Evolutionary conservation across 495 filamentous ascomycete genomes (phyloP).

Genomic region (Neurospora sublineolata): DNA sequence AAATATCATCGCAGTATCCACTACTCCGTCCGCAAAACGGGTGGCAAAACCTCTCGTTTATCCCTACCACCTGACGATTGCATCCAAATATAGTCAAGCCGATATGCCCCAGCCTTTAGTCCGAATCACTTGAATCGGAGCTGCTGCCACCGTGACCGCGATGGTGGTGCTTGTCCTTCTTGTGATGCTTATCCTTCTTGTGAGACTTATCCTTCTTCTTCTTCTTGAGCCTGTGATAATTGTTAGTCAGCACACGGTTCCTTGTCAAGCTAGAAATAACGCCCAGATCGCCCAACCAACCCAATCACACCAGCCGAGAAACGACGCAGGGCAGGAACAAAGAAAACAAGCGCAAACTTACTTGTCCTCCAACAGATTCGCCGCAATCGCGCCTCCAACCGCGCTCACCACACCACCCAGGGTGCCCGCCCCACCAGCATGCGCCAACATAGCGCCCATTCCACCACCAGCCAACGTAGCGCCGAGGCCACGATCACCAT

Average conservation of each 20-base stretch:
- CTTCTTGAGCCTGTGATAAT: background rate
- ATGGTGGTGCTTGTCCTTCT: background rate
- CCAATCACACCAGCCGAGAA: background rate
- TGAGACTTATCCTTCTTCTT: background rate
- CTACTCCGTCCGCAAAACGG: background rate
- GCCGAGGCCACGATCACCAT: background rate
- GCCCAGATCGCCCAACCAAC: background rate
- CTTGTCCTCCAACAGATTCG: background rate
- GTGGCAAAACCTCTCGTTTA: background rate
- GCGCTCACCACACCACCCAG: background rate
- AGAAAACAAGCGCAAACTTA: background rate
- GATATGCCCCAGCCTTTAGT: background rate
- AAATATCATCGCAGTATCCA: background rate
- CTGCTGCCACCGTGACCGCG: background rate
- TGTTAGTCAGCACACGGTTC: background rate
- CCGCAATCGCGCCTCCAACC: background rate
- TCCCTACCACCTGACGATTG: background rate
- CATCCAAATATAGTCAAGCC: background rate
- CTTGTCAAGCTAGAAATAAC: background rate
- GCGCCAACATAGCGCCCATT: background rate
- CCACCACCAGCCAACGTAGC: background rate
- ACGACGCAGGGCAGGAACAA: background rate
- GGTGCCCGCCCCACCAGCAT: background rate
- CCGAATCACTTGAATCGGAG: background rate
- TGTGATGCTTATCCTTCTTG: background rate